Evolutionary conservation across 129 eudicot genomes (phyloP), one percentile per base, ranked within the genome.

Genomic region (Silybum marianum): DNA sequence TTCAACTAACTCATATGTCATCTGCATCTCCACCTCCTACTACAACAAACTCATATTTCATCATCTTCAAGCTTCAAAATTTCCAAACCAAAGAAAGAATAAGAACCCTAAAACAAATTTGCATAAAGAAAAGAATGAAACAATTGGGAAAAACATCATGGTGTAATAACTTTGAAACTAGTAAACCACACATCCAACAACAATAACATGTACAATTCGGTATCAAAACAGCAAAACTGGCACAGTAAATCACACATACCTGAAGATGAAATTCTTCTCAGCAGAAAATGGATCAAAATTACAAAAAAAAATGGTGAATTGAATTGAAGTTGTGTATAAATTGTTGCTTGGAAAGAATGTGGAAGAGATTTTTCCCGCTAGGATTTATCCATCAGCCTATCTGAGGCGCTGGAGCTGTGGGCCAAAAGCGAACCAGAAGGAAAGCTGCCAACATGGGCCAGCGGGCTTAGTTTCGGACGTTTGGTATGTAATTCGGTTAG

Each of bases 321-420:
- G 82, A n/a, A 21, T 34, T 76, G 4, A 44, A 44, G 54, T 58
- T n/a, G 21, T 23, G 65, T 76, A 14, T 30, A 32, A 22, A 24
- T 34, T 63, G 8, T 23, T 19, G 42, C 60, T 23, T 71, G 77
- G 77, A 34, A 79, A 70, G 77, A 79, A 70, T 48, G 83, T 70
- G 83, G 60, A 79, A 79, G 40, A 79, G 83, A 79, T 71, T 48
- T 79, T 79, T 79, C 77, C 77, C 83, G 77, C 18, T 71, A 70
- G 77, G 77, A 76, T 80, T 71, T 80, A 80, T 80, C 83, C 83
- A 51, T 80, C 12, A 70, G 77, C 77, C 26, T 28, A 54, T 68
- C 46, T n/a, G 70, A 32, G 62, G 58, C 18, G 69, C n/a, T 76
- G 22, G 38, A 19, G 11, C 16, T 38, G 24, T 76, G 80, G 72